These are phyloP conservation scores for Aspergillus biplanus DNA, from an alignment of 495 filamentous ascomycete genomes.

Conservation along the genomic window DNA sequence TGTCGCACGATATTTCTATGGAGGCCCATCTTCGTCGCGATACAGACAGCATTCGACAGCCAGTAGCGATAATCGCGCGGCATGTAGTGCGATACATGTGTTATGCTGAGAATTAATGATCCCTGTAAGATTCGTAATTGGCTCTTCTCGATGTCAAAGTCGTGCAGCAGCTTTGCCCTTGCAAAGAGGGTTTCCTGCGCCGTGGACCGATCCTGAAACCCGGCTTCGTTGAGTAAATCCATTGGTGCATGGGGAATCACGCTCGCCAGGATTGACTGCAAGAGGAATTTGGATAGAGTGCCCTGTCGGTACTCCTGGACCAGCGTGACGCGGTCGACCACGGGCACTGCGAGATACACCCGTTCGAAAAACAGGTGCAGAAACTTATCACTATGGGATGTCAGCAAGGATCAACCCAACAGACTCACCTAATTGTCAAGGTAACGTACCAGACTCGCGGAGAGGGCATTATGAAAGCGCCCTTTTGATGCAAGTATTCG, in stretches of 20 bases:
- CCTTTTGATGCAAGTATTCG: conserved; percentile 7
- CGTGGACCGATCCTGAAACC: background rate
- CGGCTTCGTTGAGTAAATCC: background rate
- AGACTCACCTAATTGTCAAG: background rate
- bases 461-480: background rate
- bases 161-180: conserved; percentile 2
- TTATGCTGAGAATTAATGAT: background rate
- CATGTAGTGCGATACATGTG: conserved; percentile 11
- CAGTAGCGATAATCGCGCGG: conserved; percentile 8
- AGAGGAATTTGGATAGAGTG: background rate
- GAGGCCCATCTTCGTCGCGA: conserved; percentile 7
- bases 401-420: background rate
- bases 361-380: background rate
- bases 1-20: background rate
- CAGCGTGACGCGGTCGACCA: conserved; percentile 4
- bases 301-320: conserved; percentile 6
- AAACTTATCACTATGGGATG: background rate
- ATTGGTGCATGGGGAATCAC: background rate
- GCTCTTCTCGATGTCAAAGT: conserved; percentile 4
- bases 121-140: conserved; percentile 3
- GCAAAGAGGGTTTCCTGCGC: conserved; percentile 8
- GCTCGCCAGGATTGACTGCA: conserved; percentile 3
- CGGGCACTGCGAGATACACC: conserved; percentile 1
- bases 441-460: conserved; percentile 2
- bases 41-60: conserved; percentile 10